These are phyloP conservation scores for Angophora floribunda DNA, from an alignment of 345 rosid species.

Conservation along the genomic window DNA sequence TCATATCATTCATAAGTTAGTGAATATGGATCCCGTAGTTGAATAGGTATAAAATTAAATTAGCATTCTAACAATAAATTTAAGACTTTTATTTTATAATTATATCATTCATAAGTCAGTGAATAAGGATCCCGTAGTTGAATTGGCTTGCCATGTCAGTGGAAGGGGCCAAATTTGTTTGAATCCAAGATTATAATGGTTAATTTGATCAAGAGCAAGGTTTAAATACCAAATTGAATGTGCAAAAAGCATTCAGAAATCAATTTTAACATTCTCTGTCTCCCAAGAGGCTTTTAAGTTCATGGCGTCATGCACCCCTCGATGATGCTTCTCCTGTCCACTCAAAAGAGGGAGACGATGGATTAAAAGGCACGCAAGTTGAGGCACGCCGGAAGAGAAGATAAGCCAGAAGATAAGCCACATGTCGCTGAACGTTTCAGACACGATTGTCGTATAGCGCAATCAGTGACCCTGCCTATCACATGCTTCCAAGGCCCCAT, in stretches of 20 bases:
- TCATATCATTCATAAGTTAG: too few species aligned
- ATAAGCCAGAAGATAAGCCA: background rate
- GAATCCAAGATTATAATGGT: background rate
- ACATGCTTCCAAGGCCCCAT: background rate
- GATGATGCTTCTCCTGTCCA: background rate
- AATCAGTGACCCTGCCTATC: background rate
- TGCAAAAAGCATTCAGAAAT: background rate
- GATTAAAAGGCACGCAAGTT: background rate
- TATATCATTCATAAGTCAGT: rapidly evolving
- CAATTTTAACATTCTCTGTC: background rate
- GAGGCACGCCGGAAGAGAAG: background rate
- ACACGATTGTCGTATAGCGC: background rate
- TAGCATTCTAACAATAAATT: rapidly evolving
- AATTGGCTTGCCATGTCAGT: background rate
- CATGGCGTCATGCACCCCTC: background rate
- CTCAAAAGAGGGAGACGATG: background rate
- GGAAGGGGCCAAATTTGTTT: background rate
- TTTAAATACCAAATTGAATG: background rate
- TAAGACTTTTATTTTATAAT: background rate
- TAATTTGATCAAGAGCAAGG: background rate
- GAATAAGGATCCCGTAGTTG: rapidly evolving
- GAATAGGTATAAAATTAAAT: background rate
- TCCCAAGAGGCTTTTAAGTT: background rate
- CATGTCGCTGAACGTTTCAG: background rate
- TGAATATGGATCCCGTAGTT: too few species aligned